Base-by-base conservation (phyloP, 495 filamentous ascomycete genomes). In the Ascobolus immersus region DNA sequence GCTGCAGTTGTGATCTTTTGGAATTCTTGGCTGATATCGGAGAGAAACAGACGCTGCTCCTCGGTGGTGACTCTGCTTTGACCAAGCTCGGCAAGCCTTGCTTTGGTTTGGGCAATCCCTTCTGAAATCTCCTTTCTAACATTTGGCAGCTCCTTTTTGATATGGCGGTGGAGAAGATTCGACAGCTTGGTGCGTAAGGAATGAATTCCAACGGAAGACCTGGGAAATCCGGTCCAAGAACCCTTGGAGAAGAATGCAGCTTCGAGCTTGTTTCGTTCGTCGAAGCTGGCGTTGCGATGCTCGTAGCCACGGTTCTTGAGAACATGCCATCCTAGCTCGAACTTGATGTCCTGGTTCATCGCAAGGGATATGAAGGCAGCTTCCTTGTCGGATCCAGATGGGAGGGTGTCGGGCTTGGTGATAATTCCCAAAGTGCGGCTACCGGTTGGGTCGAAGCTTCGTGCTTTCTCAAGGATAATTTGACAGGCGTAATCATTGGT, bases 261-360 rank as follows among this genome's bases (percentile, higher is more conserved):
- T 33, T 64, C 62, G 0, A 44, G 45, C 4, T 28, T 23, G 17
- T 45, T 34, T 0, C 56, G 56, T 11, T 53, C 40, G 4, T 37
- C 36, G 17, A 46, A 32, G 0, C 43, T 43, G 1, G 44, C 38
- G 14, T 44, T 32, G 4, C 61, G 45, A 17, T 65, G 58, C 13
- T 52, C 39, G n/a, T 55, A 53, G 2, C 51, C 52, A 10, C 54
- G 60, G 33, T 68, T 70, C 7, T 49, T 53, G 1, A 69, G 56
- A 6, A 61, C 48, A 37, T 55, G 64, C 54, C 60, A 69, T 9
- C 64, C 62, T 21, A 62, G 55, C 2, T 44, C 55, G 6, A 62
- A 47, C 17, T 48, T 24, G 3, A 49, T 47, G 23, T 52, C 39
- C 32, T 41, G 40, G 33, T 53, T 52, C 21, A 45, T 23, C 8